These are phyloP conservation scores for Ustilago hordei DNA, from an alignment of 1,284 basidiomycete genomes.

Conservation along the genomic window DNA sequence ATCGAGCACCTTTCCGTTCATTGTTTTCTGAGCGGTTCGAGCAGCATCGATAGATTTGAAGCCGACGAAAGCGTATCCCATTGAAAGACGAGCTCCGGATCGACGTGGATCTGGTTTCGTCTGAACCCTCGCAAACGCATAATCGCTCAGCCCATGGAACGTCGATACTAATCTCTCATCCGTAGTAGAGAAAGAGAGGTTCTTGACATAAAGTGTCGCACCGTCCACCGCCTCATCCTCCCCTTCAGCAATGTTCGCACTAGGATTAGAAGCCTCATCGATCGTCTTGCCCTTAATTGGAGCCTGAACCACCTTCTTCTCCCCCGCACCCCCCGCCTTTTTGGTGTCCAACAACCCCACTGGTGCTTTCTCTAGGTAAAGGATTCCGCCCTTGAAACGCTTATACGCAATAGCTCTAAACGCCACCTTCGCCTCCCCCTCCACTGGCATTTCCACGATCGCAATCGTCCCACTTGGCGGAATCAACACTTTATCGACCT, in stretches of 20 bases:
- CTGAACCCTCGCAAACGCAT: slow-evolving; percentile 89
- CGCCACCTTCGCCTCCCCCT: slow-evolving; percentile 70
- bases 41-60: slow-evolving; percentile 84
- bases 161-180: slow-evolving; percentile 78
- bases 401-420: slow-evolving; percentile 88
- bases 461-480: slow-evolving; percentile 95
- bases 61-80: slow-evolving; percentile 97
- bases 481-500: slow-evolving; percentile 81
- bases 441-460: slow-evolving; percentile 84
- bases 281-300: slow-evolving; percentile 49
- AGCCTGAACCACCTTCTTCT: slow-evolving; percentile 48
- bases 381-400: slow-evolving; percentile 85
- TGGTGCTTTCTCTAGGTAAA: slow-evolving; percentile 95
- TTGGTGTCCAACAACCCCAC: slow-evolving; percentile 73
- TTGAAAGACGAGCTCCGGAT: slow-evolving; percentile 74
- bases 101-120: slow-evolving; percentile 82
- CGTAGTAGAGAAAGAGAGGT: slow-evolving; percentile 90
- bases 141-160: slow-evolving; percentile 83
- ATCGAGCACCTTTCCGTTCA: slow-evolving; percentile 86
- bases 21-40: slow-evolving; percentile 79
- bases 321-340: slow-evolving; percentile 17
- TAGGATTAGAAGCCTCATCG: slow-evolving; percentile 21
- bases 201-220: slow-evolving; percentile 93
- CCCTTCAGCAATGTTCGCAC: neutral
- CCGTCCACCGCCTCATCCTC: slow-evolving; percentile 74